Percentiles rank a stretch among this genome's conserved stretches.
Conservation (phyloP, 2,329 filamentous ascomycete genomes). For the Xylariaceae sp. region DNA sequence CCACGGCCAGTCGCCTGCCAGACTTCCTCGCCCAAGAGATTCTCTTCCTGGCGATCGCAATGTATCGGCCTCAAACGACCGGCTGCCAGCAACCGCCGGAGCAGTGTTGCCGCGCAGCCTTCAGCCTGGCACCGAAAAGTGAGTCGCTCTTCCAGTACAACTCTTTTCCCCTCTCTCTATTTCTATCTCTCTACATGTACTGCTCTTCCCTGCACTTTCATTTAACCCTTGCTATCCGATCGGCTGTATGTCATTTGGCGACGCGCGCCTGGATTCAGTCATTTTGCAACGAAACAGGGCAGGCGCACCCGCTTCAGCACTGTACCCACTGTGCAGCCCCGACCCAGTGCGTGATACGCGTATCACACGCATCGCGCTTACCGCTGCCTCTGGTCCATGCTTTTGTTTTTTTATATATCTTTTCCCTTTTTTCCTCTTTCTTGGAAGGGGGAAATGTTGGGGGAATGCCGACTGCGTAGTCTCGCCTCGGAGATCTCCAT, state of each 20-base stretch:
- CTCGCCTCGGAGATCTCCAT: conserved; percentile 27
- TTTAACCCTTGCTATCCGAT: not conserved
- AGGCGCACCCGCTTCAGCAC: conserved; percentile 12
- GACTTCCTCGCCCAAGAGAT: conserved; percentile 49
- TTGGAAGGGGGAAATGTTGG: not conserved
- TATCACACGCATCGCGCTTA: conserved; percentile 15
- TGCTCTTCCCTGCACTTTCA: not conserved
- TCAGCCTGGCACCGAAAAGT: conserved; percentile 50
- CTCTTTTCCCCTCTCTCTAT: conserved; percentile 7
- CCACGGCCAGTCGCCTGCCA: conserved; percentile 53
- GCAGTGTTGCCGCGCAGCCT: conserved; percentile 41
- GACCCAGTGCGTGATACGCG: conserved; percentile 9
- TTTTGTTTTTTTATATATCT: not conserved
- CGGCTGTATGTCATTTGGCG: conserved; percentile 10
- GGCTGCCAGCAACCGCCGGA: conserved; percentile 41
- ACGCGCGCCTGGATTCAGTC: conserved; percentile 9
- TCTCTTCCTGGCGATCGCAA: conserved; percentile 48
- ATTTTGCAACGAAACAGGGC: conserved; percentile 16
- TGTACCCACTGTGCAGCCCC: conserved; percentile 11
- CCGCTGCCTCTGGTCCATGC: conserved; percentile 7
- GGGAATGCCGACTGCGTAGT: conserved; percentile 24
- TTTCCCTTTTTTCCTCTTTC: not conserved
- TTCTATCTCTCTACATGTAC: not conserved
- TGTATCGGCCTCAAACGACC: conserved; percentile 40
- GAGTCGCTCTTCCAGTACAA: conserved; percentile 32